Evolutionary conservation across 495 filamentous ascomycete species (phyloP).

Genomic region (Halenospora varia): DNA sequence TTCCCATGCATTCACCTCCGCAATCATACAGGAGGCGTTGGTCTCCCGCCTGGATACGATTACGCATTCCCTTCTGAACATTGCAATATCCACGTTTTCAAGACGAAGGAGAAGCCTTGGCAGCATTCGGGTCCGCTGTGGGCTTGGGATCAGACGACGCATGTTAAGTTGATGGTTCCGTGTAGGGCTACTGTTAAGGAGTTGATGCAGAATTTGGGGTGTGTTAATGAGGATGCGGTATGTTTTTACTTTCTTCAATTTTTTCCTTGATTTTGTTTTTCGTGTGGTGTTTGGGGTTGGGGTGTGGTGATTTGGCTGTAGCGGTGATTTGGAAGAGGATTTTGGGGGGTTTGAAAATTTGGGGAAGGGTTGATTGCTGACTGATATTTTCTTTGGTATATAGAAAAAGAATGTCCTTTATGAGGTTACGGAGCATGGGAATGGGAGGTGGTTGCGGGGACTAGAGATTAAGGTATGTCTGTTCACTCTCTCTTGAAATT

Average conservation of each 20-base stretch:
- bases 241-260: no score
- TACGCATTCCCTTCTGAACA: slow-evolving; percentile 46
- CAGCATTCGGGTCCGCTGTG: slow-evolving; percentile 10
- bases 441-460: slow-evolving; percentile 18
- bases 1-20: slow-evolving; percentile 51
- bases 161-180: slow-evolving; percentile 37
- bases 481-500: neutral
- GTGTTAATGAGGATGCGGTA: slow-evolving; percentile 34
- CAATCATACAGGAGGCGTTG: slow-evolving; percentile 51
- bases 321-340: no score
- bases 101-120: slow-evolving; percentile 39
- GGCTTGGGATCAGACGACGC: slow-evolving; percentile 22
- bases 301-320: no score
- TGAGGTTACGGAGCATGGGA: slow-evolving; percentile 27
- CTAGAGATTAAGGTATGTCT: slow-evolving; percentile 1
- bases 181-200: slow-evolving; percentile 36
- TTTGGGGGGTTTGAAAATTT: no score
- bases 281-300: no score
- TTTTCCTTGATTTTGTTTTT: no score
- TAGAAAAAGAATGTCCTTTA: slow-evolving; percentile 37
- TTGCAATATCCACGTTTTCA: slow-evolving; percentile 45
- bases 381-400: no score
- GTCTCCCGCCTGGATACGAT: slow-evolving; percentile 46
- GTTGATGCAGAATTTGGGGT: slow-evolving; percentile 43
- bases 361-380: no score